A percentile compares a stretch with the other conserved stretches of the same genome.
Conservation (phyloP, 495 filamentous ascomycete species). For the Penicillium bovifimosum region DNA sequence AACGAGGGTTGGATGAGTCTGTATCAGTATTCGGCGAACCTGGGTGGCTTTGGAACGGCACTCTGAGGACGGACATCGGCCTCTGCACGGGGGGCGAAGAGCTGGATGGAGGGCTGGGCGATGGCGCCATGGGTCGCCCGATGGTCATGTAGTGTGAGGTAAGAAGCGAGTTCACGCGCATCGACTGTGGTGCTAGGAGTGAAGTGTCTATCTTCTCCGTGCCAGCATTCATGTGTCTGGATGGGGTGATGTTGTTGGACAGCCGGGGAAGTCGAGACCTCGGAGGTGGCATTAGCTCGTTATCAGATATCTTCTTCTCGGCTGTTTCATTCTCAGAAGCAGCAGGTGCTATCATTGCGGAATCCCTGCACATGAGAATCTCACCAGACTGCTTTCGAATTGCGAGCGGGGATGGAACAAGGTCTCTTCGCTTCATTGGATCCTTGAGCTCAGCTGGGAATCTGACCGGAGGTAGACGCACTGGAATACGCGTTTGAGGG, state of each 20-base stretch:
- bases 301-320: too few species aligned
- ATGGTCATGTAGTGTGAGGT: not conserved
- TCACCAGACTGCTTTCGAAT: slow-evolving; percentile 3
- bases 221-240: not conserved
- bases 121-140: not conserved
- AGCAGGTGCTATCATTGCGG: not conserved
- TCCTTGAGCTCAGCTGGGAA: not conserved
- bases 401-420: not conserved
- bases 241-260: not conserved
- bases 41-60: not conserved
- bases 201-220: not conserved
- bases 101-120: not conserved
- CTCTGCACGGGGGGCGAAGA: not conserved
- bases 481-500: not conserved
- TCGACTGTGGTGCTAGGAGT: not conserved
- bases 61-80: not conserved
- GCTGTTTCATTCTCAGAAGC: not conserved
- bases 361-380: not conserved
- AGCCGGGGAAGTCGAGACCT: slow-evolving; percentile 1
- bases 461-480: not conserved
- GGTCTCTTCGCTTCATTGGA: not conserved
- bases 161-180: not conserved
- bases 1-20: not conserved
- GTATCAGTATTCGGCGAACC: not conserved
- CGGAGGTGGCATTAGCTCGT: not conserved